phyloP scores from a whole-genome alignment of 306 rosid species.

The Cucumis melo region DNA sequence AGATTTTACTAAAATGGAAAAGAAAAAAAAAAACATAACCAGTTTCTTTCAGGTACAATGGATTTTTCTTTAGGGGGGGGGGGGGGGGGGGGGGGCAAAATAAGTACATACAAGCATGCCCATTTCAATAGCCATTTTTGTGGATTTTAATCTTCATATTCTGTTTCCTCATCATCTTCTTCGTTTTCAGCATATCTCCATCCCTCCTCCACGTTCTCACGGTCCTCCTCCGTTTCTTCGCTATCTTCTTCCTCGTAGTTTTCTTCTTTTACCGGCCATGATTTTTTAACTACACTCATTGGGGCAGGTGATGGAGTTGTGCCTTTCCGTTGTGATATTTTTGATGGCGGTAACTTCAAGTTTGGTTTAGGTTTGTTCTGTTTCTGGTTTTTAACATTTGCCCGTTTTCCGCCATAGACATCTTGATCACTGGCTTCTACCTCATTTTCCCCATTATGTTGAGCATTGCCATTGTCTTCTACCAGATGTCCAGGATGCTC shows the following conservation, averaged over 20 bases:
- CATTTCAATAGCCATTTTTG: neutral
- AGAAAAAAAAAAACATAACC: neutral
- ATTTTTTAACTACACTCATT: conserved; percentile 35
- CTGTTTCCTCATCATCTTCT: conserved; percentile 95
- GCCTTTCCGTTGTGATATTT: conserved; percentile 46
- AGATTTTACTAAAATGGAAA: neutral
- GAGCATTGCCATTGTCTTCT: conserved; percentile 50
- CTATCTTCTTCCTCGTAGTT: conserved; percentile 70
- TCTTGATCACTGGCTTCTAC: conserved; percentile 91
- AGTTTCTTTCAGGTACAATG: neutral
- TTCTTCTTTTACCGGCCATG: conserved; percentile 75
- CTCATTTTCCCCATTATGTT: conserved; percentile 51
- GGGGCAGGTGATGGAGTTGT: conserved; percentile 36
- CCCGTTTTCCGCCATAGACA: conserved; percentile 48
- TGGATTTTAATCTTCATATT: conserved; percentile 53
- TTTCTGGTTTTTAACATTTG: conserved; percentile 56
- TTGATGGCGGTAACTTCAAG: conserved; percentile 59
- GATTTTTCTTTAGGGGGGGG: neutral
- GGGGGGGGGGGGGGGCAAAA: neutral
- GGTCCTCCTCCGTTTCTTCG: conserved; percentile 97
- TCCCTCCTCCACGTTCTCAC: conserved; percentile 80
- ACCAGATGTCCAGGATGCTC: conserved; percentile 76
- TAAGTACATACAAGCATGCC: neutral
- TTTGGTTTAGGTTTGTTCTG: conserved; percentile 55
- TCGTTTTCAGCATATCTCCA: conserved; percentile 79